These are phyloP conservation scores for Candida dubliniensis DNA, from an alignment of 1,139 yeast species.

Conservation along the genomic window DNA sequence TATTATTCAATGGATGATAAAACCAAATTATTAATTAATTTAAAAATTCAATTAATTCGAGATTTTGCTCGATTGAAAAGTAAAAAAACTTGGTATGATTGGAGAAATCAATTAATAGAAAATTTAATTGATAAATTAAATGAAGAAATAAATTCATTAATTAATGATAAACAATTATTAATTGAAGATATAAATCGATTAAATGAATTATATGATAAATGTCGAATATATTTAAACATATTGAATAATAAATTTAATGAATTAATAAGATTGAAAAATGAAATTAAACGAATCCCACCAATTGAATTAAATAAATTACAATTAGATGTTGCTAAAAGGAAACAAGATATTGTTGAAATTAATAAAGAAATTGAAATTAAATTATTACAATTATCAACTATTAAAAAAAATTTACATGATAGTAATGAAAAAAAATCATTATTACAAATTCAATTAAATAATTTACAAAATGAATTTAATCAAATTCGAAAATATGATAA, in stretches of 20 bases:
- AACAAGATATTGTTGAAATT: background rate
- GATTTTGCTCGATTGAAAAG: slow-evolving; percentile 53
- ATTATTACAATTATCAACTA: slow-evolving; percentile 14
- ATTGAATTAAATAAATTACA: slow-evolving; percentile 7
- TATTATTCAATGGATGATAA: slow-evolving; percentile 40
- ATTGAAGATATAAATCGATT: slow-evolving; percentile 22
- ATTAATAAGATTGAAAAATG: slow-evolving; percentile 3
- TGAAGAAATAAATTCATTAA: slow-evolving; percentile 26
- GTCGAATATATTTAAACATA: slow-evolving; percentile 14
- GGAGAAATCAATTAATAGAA: slow-evolving; percentile 50
- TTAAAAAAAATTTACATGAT: slow-evolving; percentile 15
- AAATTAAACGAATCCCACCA: background rate
- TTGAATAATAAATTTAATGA: slow-evolving; percentile 24
- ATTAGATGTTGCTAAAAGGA: background rate
- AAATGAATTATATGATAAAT: slow-evolving; percentile 16
- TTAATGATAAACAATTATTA: slow-evolving; percentile 26
- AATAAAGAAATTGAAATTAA: background rate
- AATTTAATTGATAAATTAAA: slow-evolving; percentile 39
- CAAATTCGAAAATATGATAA: slow-evolving; percentile 1
- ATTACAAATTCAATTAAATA: slow-evolving; percentile 22
- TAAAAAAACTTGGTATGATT: slow-evolving; percentile 55
- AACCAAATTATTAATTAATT: slow-evolving; percentile 40
- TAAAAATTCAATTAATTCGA: slow-evolving; percentile 45
- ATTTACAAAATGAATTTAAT: slow-evolving; percentile 21
- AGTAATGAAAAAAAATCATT: slow-evolving; percentile 8